Evolutionary conservation across 2,329 filamentous ascomycete species (phyloP).

Genomic region (Aspergillus amoenus): DNA sequence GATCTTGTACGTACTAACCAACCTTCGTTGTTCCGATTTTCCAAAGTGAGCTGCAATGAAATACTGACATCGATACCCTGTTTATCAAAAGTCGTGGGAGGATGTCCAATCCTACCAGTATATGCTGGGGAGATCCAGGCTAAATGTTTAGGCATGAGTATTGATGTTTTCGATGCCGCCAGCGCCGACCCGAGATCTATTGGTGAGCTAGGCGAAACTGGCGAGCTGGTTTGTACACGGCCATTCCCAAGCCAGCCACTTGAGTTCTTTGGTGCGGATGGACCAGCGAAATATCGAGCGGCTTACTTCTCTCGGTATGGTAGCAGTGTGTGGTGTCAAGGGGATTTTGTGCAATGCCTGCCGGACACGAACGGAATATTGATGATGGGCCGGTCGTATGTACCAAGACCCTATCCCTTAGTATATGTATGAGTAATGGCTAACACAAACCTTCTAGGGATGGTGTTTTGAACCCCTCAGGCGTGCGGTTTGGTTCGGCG

Average conservation of each 20-base stretch:
- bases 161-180: slow-evolving; percentile 61
- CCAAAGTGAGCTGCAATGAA: neutral
- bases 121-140: slow-evolving; percentile 58
- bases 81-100: slow-evolving; percentile 27
- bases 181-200: slow-evolving; percentile 48
- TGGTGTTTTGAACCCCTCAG: slow-evolving; percentile 76
- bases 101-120: slow-evolving; percentile 68
- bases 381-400: neutral
- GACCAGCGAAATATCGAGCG: slow-evolving; percentile 54
- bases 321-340: slow-evolving; percentile 73
- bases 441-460: slow-evolving; percentile 42
- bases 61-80: neutral
- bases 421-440: neutral
- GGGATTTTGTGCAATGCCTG: slow-evolving; percentile 73
- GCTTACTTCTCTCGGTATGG: slow-evolving; percentile 26
- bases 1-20: slow-evolving; percentile 6
- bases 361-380: slow-evolving; percentile 53
- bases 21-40: too few relatives aligned
- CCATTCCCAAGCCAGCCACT: slow-evolving; percentile 77
- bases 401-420: neutral
- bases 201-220: slow-evolving; percentile 60
- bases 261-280: slow-evolving; percentile 56
- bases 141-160: slow-evolving; percentile 51
- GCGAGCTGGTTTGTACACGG: slow-evolving; percentile 70
- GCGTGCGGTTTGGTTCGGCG: slow-evolving; percentile 75